Base-by-base conservation (phyloP, 208 protist species). In the Borovskyia barvae region DNA sequence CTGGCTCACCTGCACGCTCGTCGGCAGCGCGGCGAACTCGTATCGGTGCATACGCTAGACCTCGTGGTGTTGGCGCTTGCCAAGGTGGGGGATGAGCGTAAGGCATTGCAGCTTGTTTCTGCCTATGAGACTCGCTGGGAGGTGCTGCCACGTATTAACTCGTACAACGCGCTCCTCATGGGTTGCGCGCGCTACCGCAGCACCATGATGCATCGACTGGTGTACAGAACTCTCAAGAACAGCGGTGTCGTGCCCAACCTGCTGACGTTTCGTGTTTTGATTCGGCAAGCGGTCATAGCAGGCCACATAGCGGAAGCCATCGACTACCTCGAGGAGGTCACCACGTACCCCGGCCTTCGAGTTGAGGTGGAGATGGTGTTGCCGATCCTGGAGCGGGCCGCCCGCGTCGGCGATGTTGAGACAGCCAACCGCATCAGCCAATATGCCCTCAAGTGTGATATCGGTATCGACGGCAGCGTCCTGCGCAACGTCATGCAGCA, bases 311-410 rank as follows among this genome's bases (percentile, higher is more conserved):
- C 92, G 54, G 89, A 91, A 30, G 89, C 89, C 5, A 69, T 93
- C 14, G 66, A 48, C 37, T 93, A 88, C 50, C 66, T 95, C 33
- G 49, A 88, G 53, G 69, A 83, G 61, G 87, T 88, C 30, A 66
- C 78, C 3, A 46, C 47, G 5, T 61, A 85, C 55, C 70, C 72
- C 0, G 82, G 82, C 7, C 68, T 94, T 53, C 77, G 87, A 3
- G 77, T 94, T 5, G 87, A 94, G 84, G 78, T 92, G 63, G 87
- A 94, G 63, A 94, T 94, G 87, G 73, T 94, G 29, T 59, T 94
- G 46, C 83, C 84, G 0, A 90, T 92, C 15, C 19, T 94, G 6
- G 87, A 94, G 67, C 79, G 87, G 0, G 87, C 84, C 24, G 87
- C 84, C 8, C 72, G 80, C 26, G 87, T 66, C 24, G 87, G 87